Percentiles rank a stretch among this genome's conserved stretches.
phyloP scores from a whole-genome alignment of 140 eudicot genomes.

The Ambrosia hybrid region DNA sequence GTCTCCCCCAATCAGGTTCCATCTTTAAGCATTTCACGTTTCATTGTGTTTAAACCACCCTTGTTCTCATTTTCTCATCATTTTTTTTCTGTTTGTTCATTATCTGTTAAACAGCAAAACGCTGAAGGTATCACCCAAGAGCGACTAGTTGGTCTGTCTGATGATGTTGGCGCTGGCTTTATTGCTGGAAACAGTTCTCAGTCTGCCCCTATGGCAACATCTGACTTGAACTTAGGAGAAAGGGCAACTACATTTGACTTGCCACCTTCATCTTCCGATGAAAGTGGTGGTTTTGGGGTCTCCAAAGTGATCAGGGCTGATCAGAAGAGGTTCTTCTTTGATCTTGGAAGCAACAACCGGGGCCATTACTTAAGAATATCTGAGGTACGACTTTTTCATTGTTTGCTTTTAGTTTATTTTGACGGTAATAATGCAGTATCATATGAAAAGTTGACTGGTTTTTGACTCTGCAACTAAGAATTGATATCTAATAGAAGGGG shows the following conservation, averaged over 20 bases:
- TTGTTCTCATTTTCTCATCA: neutral
- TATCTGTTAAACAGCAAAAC: constrained; percentile 49
- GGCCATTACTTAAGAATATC: constrained; percentile 96
- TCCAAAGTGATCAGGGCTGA: constrained; percentile 95
- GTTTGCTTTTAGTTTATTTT: neutral
- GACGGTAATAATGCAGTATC: constrained; percentile 4
- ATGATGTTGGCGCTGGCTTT: constrained; percentile 97
- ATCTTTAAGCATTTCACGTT: constrained; percentile 7
- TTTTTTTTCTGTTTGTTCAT: constrained; percentile 7
- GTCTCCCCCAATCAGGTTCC: constrained; percentile 72
- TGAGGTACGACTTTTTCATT: constrained; percentile 50
- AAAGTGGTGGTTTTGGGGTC: constrained; percentile 62
- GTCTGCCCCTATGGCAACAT: constrained; percentile 43
- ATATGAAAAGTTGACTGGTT: constrained; percentile 2
- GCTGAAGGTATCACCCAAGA: constrained; percentile 61
- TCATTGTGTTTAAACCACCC: constrained; percentile 4
- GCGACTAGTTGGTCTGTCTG: constrained; percentile 85
- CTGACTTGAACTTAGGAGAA: constrained; percentile 64
- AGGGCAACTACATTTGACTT: constrained; percentile 59
- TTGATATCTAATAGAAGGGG: neutral
- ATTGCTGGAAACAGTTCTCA: constrained; percentile 89
- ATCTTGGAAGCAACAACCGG: constrained; percentile 94
- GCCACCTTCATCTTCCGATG: constrained; percentile 69
- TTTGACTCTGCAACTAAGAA: neutral
- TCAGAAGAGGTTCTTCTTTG: constrained; percentile 95